These are phyloP conservation scores for Tolypocladium sp. DNA, from an alignment of 2,329 filamentous ascomycete species.

Conservation along the genomic window DNA sequence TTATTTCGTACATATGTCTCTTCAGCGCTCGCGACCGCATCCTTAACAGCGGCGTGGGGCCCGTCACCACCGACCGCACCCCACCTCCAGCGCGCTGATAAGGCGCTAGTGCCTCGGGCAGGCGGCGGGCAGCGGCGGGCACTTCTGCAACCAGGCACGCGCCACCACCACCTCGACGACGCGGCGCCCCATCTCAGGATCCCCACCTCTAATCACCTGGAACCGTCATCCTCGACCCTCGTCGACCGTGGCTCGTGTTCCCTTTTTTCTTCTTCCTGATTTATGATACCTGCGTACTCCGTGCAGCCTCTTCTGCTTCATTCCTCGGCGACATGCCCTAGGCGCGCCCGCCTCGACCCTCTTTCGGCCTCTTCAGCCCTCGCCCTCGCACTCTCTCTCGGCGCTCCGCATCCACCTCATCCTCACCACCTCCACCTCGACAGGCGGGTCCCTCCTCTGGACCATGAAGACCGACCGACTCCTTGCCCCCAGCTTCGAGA, in stretches of 20 bases:
- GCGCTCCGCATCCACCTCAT: neutral
- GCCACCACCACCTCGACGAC: neutral
- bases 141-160: neutral
- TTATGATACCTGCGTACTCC: neutral
- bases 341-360: neutral
- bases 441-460: neutral
- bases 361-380: neutral
- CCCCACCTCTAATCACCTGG: neutral
- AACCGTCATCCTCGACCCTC: neutral
- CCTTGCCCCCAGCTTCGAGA: neutral
- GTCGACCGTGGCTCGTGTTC: neutral
- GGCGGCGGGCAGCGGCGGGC: neutral
- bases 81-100: neutral
- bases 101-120: neutral
- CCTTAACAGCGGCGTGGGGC: neutral
- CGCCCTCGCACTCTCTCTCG: neutral
- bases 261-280: neutral
- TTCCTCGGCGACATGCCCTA: neutral
- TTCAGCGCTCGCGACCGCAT: neutral
- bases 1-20: too few species aligned
- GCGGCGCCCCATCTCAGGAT: neutral
- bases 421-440: neutral
- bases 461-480: constrained; percentile 4
- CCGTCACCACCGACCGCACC: too few species aligned
- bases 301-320: neutral